Evolutionary conservation across 768 basidiomycete genomes (phyloP).

Genomic region (Leccinum subgranulosum): DNA sequence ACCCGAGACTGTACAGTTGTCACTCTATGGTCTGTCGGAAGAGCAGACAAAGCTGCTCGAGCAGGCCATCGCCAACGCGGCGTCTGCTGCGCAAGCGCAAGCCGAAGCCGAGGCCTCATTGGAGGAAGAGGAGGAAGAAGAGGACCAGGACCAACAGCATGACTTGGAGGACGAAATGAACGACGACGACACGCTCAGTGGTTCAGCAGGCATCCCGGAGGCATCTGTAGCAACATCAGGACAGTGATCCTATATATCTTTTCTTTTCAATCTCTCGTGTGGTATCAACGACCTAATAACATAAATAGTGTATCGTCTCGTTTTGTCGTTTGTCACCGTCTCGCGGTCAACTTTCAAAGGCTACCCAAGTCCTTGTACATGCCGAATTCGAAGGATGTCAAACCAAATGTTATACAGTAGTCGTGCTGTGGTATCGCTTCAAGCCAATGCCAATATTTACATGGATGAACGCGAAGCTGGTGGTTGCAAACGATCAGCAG

Average conservation of each 20-base stretch:
- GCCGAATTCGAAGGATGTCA: slow-evolving; percentile 15
- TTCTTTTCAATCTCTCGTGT: slow-evolving; percentile 3
- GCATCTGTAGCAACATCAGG: too few relatives aligned
- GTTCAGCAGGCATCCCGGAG: slow-evolving; percentile 8
- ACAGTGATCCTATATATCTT: slow-evolving; percentile 22
- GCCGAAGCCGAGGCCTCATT: slow-evolving; percentile 76
- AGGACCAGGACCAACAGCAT: slow-evolving; percentile 38
- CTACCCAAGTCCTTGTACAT: slow-evolving; percentile 7
- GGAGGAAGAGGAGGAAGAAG: slow-evolving; percentile 61
- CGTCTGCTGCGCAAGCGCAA: slow-evolving; percentile 71
- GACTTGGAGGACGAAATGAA: slow-evolving; percentile 17
- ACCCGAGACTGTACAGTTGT: slow-evolving; percentile 37
- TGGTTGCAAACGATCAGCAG: slow-evolving; percentile 1
- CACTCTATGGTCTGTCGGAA: slow-evolving; percentile 68
- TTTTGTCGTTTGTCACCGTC: neutral
- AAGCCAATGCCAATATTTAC: slow-evolving; percentile 27
- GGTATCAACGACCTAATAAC: slow-evolving; percentile 21
- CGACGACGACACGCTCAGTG: slow-evolving; percentile 2
- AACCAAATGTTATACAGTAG: slow-evolving; percentile 25
- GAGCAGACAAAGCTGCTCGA: slow-evolving; percentile 70
- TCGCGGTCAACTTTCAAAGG: slow-evolving; percentile 5
- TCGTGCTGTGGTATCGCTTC: slow-evolving; percentile 18
- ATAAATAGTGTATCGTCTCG: slow-evolving; percentile 24
- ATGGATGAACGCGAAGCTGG: slow-evolving; percentile 31
- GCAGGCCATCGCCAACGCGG: slow-evolving; percentile 71